Evolutionary conservation across 345 rosid species (phyloP).

Genomic region (Gossypium thurberi): DNA sequence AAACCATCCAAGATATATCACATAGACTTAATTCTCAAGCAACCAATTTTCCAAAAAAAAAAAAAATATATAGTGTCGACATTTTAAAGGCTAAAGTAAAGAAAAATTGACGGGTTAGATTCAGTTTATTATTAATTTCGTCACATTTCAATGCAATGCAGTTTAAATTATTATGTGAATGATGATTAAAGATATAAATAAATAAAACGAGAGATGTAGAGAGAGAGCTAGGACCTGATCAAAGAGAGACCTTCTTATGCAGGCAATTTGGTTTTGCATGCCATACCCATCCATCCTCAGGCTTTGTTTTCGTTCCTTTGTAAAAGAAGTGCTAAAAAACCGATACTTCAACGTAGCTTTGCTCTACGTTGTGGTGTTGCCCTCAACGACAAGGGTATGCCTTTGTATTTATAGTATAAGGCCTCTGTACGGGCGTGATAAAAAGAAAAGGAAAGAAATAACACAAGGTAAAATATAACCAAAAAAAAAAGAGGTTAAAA

Average conservation of each 20-base stretch:
- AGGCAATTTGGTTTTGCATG: conserved; percentile 31
- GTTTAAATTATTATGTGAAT: neutral
- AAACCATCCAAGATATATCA: neutral
- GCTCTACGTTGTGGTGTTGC: neutral
- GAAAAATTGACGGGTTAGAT: neutral
- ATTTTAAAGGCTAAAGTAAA: neutral
- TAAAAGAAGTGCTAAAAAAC: neutral
- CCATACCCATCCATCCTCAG: conserved; percentile 23
- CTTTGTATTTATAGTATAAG: neutral
- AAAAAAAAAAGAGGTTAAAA: neutral
- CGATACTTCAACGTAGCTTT: neutral
- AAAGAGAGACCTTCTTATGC: conserved; percentile 48
- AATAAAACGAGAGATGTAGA: neutral
- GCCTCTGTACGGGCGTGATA: neutral
- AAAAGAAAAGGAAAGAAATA: neutral
- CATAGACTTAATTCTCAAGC: neutral
- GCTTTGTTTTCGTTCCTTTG: neutral
- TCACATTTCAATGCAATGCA: too few species aligned
- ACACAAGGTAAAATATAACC: too few species aligned
- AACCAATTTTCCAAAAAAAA: neutral
- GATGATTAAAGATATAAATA: neutral
- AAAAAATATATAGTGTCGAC: neutral
- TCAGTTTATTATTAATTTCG: too few species aligned
- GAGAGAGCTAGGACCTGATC: conserved; percentile 44
- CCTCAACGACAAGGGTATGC: neutral